Base-by-base conservation (phyloP, 2,329 filamentous ascomycete species). In the Myriosclerotinia curreyana region DNA sequence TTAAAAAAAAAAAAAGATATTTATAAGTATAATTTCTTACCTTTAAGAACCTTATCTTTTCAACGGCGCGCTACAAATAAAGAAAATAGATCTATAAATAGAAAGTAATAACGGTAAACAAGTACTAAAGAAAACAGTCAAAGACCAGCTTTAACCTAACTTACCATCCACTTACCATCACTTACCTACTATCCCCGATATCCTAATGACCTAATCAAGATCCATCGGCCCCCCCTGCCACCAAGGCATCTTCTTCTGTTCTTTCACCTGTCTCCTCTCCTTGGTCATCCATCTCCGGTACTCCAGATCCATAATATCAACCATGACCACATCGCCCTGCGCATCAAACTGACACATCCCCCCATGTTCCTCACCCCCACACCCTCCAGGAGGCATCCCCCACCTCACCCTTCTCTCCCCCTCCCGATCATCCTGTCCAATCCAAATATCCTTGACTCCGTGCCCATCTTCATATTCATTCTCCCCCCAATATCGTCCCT, bases 301-400 rank as follows among this genome's bases (percentile, higher is more conserved):
- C 40, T 55, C 60, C 25, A 15, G 40, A 25, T 50, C 60, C 31
- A 58, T 42, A 17, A 62, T 62, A 56, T 62, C 60, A 22, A 46
- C 28, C 60, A 63, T 63, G 1, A 15, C 14, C 42, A 63, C 6
- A 63, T 63, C 60, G 3, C 60, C 60, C 22, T 34, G 4, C 28
- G 0, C 44, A 63, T 63, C 52, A 49, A 56, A 40, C 52, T 7
- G 25, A n/a, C 40, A 46, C 52, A 58, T 8, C 0, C 52, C 44
- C 0, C 31, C 42, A 31, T 12, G 17, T 11, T 63, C 60, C 22
- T n/a, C 42, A 0, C 52, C 51, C 0, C 60, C 60, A 11, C 0
- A 1, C 5, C 60, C 60, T 0, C 60, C 60, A 1, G 60, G 60
- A 5, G 60, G 9, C 31, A 28, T 28, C 0, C 31, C 22, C 42